Base-by-base conservation (phyloP, 768 basidiomycete species). In the Kwoniella newhampshirensis region DNA sequence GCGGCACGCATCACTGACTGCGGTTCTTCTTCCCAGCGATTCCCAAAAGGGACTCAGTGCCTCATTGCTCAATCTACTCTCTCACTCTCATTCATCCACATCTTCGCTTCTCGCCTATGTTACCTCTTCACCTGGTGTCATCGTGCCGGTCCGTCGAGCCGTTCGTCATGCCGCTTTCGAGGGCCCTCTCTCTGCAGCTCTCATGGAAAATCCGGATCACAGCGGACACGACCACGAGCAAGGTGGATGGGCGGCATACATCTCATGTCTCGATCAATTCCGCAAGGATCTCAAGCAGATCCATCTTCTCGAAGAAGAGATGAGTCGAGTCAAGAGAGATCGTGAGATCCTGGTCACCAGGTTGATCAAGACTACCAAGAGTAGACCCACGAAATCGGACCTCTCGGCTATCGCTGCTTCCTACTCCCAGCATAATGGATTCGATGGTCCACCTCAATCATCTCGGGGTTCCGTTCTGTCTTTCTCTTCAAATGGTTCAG, bases 121-220 rank as follows among this genome's bases (percentile, higher is more conserved):
- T 8, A 76, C 75, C 21, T 76, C 75, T 13, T 76, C 75, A 0
- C 71, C 75, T 11, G 75, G 75, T 18, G 71, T 76, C 17, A 51
- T 68, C 28, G 65, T 53, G 17, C 69, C 70, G 27, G 64, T 76
- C 28, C 70, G 75, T 20, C 61, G 67, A 42, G 55, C 68, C 0
- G 75, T 76, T 20, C 73, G 74, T 25, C 70, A 76, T 61, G 73
- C 75, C 6, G 73, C 66, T 0, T 76, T 76, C 55, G 75, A 76
- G 54, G 75, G 75, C 2, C 73, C 73, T 9, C 62, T 73, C 20
- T 67, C 69, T 4, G 37, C 60, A 5, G 62, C 68, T 6, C 36
- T 67, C 17, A 46, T 62, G 23, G 63, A 64, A n/a, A 45, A 60
- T 37, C 55, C 54, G 11, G 63, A 59, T 2, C 63, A 70, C 28